Evolutionary conservation across 176 grass and related monocot species (phyloP).

Genomic region (barley (Hordeum vulgare)): DNA sequence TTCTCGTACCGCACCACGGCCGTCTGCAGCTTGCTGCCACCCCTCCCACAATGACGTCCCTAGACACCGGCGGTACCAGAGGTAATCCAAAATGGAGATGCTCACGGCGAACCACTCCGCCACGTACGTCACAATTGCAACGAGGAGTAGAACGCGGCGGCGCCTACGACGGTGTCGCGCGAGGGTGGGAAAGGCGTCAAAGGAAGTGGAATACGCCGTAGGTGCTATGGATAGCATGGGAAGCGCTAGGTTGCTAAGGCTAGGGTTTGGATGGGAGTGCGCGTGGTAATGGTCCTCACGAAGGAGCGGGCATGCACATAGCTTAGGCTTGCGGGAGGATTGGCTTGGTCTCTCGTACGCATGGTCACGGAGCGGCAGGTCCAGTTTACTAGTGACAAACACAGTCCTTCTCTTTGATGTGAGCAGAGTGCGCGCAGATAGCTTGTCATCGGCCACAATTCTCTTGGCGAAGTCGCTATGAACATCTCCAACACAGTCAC

Average conservation of each 20-base stretch:
- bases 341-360: background rate
- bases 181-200: background rate
- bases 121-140: background rate
- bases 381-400: too few relatives aligned
- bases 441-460: background rate
- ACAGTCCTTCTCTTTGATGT: too few relatives aligned
- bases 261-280: background rate
- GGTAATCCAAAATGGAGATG: slow-evolving; percentile 55
- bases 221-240: slow-evolving; percentile 28
- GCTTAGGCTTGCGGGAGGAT: background rate
- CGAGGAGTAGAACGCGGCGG: background rate
- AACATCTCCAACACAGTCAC: too few relatives aligned
- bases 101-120: slow-evolving; percentile 29
- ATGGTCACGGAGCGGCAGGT: too few relatives aligned
- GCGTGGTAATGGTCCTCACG: background rate
- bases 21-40: slow-evolving; percentile 61
- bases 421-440: background rate
- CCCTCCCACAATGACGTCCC: background rate
- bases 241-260: background rate
- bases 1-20: slow-evolving; percentile 79
- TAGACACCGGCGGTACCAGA: slow-evolving; percentile 44
- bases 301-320: background rate
- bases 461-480: too few relatives aligned
- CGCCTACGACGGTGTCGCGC: background rate
- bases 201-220: slow-evolving; percentile 20